These are phyloP conservation scores for Prosopis cineraria DNA, from an alignment of 306 rosid genomes.

Conservation along the genomic window DNA sequence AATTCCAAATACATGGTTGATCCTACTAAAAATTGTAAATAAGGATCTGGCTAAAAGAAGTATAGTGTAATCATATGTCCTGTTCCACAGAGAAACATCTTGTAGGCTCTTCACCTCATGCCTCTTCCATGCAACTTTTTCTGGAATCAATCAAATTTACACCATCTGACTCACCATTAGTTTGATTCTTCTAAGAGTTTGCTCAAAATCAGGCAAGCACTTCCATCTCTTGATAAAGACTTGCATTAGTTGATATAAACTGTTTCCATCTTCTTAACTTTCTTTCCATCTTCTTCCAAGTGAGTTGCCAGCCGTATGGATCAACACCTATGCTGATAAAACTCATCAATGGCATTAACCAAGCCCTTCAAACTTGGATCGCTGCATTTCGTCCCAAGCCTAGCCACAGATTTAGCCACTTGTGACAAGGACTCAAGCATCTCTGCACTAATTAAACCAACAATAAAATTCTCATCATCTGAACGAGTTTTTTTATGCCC, in stretches of 20 bases:
- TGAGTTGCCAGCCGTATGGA: conserved; percentile 69
- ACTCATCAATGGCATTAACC: conserved; percentile 57
- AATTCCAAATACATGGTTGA: conserved; percentile 77
- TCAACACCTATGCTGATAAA: conserved; percentile 58
- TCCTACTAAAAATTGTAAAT: conserved; percentile 71
- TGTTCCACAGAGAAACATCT: conserved; percentile 79
- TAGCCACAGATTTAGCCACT: conserved; percentile 80
- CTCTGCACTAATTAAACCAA: conserved; percentile 64
- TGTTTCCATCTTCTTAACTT: conserved; percentile 89
- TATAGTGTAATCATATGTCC: conserved; percentile 76
- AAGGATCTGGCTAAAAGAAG: conserved; percentile 73
- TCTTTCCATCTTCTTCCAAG: conserved; percentile 81
- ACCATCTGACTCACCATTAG: conserved; percentile 50
- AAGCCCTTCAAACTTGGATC: conserved; percentile 73
- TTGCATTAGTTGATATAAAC: conserved; percentile 74
- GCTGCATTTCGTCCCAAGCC: conserved; percentile 82
- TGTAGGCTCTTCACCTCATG: conserved; percentile 76
- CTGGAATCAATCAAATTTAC: conserved; percentile 65
- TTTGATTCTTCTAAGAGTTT: conserved; percentile 77
- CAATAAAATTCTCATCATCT: conserved; percentile 70
- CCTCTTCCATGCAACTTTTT: conserved; percentile 78
- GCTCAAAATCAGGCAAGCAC: conserved; percentile 88
- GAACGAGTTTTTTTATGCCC: conserved; percentile 87
- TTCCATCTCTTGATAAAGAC: conserved; percentile 94
- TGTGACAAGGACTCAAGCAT: conserved; percentile 68